Base-by-base conservation (phyloP, 306 rosid genomes). In the Chamaecrista fasciculata region DNA sequence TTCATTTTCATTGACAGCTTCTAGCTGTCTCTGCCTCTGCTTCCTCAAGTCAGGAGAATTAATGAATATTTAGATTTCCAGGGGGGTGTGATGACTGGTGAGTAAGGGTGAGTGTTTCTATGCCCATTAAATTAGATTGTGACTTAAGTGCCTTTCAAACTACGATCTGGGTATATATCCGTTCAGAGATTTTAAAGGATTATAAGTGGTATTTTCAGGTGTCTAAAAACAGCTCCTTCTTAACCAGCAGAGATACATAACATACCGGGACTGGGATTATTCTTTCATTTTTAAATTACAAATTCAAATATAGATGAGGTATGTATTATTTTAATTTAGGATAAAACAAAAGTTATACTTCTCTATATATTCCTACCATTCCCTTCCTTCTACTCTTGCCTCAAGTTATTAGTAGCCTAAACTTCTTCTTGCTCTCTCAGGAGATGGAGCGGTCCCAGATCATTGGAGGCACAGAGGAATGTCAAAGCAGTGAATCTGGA, bases 401-500 rank as follows among this genome's bases (percentile, higher is more conserved):
- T n/a, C n/a, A n/a, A n/a, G 29, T 25, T 57, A 31, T 26, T 37
- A 20, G 56, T 16, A 37, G 40, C 42, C 16, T 14, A 43, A 28
- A 2, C 48, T 26, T 36, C 57, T 24, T 16, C 42, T 76, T 39
- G 43, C 29, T 66, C 23, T 73, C 37, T 37, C 50, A 64, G 70
- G 70, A 93, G 4, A 36, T 94, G 97, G 94, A 94, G 37, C 75
- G 87, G 71, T 75, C 85, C 67, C 67, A 90, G 68, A 62, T 55
- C 43, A 39, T 68, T 24, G 96, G 87, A 79, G 84, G 48, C n/a
- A 82, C 65, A 47, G 98, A 94, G 66, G 99, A 94, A 78, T 91
- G 95, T 69, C 85, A 86, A 55, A 94, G 99, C 84, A 88, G 91
- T 78, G 99, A 94, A 71, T 94, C 99, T 39, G 99, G 99, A 42